Evolutionary conservation across 352 stramenopile genomes (phyloP).

Genomic region (Pythium sukuiense): DNA sequence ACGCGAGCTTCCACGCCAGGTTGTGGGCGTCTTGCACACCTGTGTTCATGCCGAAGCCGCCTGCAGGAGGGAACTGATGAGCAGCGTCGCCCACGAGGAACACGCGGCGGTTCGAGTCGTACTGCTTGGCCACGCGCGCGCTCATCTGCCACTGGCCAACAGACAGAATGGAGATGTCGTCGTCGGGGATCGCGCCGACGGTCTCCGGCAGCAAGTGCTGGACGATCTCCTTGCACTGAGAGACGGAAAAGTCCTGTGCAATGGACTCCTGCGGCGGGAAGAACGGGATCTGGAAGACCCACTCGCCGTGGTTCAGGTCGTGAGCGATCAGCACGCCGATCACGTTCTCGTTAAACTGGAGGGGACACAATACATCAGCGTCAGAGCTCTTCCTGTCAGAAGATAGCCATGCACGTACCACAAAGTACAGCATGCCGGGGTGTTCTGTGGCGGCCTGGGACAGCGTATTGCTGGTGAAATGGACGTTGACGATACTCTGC

Average conservation of each 20-base stretch:
- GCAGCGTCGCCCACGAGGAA: conserved; percentile 92
- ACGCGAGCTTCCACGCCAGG: conserved; percentile 90
- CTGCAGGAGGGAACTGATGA: conserved; percentile 91
- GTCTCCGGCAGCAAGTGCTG: conserved; percentile 44
- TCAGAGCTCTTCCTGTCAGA: background rate
- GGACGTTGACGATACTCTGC: conserved; percentile 94
- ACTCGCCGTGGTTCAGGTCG: conserved; percentile 86
- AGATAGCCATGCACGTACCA: conserved; percentile 41
- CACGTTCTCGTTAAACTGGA: conserved; percentile 77
- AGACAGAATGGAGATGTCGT: conserved; percentile 83
- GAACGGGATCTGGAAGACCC: conserved; percentile 92
- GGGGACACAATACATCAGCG: background rate
- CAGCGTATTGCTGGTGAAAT: conserved; percentile 88
- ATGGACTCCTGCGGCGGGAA: conserved; percentile 87
- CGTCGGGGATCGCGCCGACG: conserved; percentile 6
- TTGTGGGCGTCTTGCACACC: conserved; percentile 93
- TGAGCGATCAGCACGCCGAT: conserved; percentile 94
- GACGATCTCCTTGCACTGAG: conserved; percentile 59
- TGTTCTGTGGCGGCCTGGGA: conserved; percentile 56
- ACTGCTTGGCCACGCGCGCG: conserved; percentile 88
- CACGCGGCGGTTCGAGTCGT: conserved; percentile 59
- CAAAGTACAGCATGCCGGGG: conserved; percentile 94
- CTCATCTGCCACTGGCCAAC: conserved; percentile 93
- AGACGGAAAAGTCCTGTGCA: conserved; percentile 54
- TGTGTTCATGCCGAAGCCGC: conserved; percentile 93